A percentile compares a stretch with the other conserved stretches of the same genome.
Conservation (phyloP, 176 grass and related monocot genomes). For the Phoenix roebelenii region DNA sequence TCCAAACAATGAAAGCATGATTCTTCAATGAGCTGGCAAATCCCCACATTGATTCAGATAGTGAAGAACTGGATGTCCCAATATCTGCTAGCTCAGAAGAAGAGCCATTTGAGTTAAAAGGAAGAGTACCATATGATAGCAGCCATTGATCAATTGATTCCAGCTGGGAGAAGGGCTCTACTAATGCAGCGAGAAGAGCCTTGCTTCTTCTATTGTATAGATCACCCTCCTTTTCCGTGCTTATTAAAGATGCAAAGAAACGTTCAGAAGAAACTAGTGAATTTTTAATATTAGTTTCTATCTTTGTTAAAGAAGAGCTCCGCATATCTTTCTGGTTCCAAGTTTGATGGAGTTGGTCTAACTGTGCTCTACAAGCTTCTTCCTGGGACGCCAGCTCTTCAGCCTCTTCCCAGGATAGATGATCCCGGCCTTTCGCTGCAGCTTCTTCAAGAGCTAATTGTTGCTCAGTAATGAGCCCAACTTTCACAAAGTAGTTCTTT, state of each 20-base stretch:
- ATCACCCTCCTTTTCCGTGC: conserved; percentile 50
- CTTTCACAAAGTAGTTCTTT: conserved; percentile 71
- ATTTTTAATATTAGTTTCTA: conserved; percentile 63
- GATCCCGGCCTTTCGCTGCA: conserved; percentile 66
- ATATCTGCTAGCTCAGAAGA: conserved; percentile 35
- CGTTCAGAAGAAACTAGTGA: conserved; percentile 65
- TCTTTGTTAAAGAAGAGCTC: conserved; percentile 59
- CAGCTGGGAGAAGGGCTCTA: conserved; percentile 61
- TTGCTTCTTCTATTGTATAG: conserved; percentile 54
- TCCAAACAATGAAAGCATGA: conserved; percentile 84
- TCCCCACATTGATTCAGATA: conserved; percentile 62
- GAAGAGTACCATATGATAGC: conserved; percentile 27
- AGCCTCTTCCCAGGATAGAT: conserved; percentile 99
- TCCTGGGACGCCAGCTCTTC: conserved; percentile 94
- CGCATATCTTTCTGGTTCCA: conserved; percentile 86
- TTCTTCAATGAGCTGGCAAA: conserved; percentile 57
- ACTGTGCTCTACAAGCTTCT: conserved; percentile 79
- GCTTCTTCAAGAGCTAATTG: conserved; percentile 84
- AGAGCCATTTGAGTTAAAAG: conserved; percentile 31
- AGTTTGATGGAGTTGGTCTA: conserved; percentile 79
- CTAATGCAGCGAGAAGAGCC: conserved; percentile 52
- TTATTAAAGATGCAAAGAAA: conserved; percentile 57
- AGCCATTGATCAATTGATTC: conserved; percentile 65
- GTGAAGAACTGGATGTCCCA: conserved; percentile 39
- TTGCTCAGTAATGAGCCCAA: conserved; percentile 74